phyloP scores from a whole-genome alignment of 2,329 filamentous ascomycete genomes.

The Eutypa lata region DNA sequence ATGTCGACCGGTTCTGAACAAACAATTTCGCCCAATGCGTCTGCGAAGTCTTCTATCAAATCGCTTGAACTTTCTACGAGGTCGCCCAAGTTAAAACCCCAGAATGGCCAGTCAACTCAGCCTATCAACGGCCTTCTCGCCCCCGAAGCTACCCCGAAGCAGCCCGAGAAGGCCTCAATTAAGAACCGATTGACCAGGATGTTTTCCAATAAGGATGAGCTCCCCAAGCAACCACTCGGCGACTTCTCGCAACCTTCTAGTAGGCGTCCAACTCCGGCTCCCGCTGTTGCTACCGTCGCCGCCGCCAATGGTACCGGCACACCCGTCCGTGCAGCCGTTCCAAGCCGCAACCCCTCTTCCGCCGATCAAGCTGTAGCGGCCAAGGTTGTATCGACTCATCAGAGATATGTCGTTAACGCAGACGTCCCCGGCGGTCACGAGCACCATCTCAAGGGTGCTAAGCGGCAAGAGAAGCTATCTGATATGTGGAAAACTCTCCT shows the following conservation, averaged over 20 bases:
- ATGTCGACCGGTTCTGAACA: conserved; percentile 32
- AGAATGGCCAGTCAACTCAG: conserved; percentile 22
- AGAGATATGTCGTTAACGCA: conserved; percentile 50
- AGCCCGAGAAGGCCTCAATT: conserved; percentile 55
- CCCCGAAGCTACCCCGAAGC: conserved; percentile 34
- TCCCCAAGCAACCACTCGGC: conserved; percentile 30
- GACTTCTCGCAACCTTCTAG: conserved; percentile 30
- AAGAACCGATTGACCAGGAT: conserved; percentile 64
- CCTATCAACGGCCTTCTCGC: conserved; percentile 25
- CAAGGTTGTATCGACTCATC: conserved; percentile 28
- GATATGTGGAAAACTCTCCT: conserved; percentile 88
- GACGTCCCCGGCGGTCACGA: conserved; percentile 69
- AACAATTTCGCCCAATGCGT: conserved; percentile 27
- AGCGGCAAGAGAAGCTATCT: conserved; percentile 89
- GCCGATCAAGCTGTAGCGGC: conserved; percentile 15
- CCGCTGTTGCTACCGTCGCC: conserved; percentile 31
- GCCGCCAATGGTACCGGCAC: conserved; percentile 24
- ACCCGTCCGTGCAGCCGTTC: conserved; percentile 30
- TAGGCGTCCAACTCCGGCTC: conserved; percentile 21
- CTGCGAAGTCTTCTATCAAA: conserved; percentile 30
- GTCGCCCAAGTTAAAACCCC: conserved; percentile 26
- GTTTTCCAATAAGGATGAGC: conserved; percentile 57
- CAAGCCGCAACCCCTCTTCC: conserved; percentile 30
- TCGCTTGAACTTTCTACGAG: conserved; percentile 27
- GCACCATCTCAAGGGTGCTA: conserved; percentile 84